Base-by-base conservation (phyloP, 257 asterid genomes). In the Linderniella brevidens region DNA sequence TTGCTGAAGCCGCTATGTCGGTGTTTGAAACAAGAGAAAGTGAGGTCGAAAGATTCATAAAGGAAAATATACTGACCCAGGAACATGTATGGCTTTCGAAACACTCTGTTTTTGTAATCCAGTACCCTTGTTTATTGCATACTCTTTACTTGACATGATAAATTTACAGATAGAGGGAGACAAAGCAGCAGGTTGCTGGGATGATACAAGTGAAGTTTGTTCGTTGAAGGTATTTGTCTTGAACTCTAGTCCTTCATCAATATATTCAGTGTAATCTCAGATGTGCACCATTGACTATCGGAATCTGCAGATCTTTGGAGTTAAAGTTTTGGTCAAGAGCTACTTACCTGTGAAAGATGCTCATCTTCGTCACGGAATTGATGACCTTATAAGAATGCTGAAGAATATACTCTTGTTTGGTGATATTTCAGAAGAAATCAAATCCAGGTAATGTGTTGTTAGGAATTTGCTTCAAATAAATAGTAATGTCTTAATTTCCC, bases 1-100 rank as follows among this genome's bases (percentile, higher is more conserved):
- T 90, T 65, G 96, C 96, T 19, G 80, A 90, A 68, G 86, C 92
- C 32, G 99, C 96, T 66, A 86, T 82, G 96, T 78, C 99, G 41
- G 93, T 90, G 58, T 90, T 85, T 56, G 99, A 90, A 68, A 90
- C 99, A 45, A 73, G 99, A 72, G 99, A 90, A 57, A 77, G 57
- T 35, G 93, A 82, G 73, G 74, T 90, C 59, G 93, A 77, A 48
- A 72, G 63, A 62, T 90, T 90, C 63, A 79, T 86, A 41, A 86
- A 60, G 71, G 81, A 70, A 63, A 75, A 72, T 59, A 73, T 90
- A 59, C 75, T 90, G 61, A 74, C 75, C 68, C 72, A 56, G 63
- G 76, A 77, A 67, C 72, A 72, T 40, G 99, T 90, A 86, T 68
- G 92, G 40, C 6, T 58, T 52, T 68, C 50, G 36, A 52, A 45